A percentile compares a stretch with the other conserved stretches of the same genome.
Conservation (phyloP, 1,284 basidiomycete genomes). For the Leccinum insolens region DNA sequence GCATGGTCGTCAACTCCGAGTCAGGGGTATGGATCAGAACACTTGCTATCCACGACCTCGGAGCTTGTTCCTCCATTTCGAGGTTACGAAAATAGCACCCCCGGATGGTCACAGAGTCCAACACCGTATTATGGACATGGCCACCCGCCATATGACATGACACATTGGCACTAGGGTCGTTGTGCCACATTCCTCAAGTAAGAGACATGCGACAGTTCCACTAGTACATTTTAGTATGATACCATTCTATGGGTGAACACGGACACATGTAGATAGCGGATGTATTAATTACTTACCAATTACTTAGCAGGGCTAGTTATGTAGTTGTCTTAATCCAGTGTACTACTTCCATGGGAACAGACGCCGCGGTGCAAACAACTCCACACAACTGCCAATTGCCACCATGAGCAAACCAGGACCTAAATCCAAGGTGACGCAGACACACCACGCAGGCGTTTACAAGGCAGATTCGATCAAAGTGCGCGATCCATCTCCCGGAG, state of each 20-base stretch:
- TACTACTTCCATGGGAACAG: too few relatives aligned
- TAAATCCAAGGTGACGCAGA: constrained; percentile 45
- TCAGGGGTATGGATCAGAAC: constrained; percentile 7
- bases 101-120: constrained; percentile 14
- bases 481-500: constrained; percentile 20
- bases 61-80: constrained; percentile 6
- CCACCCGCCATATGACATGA: constrained; percentile 11
- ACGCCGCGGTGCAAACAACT: neutral
- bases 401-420: constrained; percentile 50
- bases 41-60: constrained; percentile 5
- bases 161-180: neutral
- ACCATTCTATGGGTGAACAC: neutral
- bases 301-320: neutral
- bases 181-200: constrained; percentile 5
- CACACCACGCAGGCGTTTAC: constrained; percentile 61
- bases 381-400: constrained; percentile 2
- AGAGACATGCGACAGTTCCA: constrained; percentile 5
- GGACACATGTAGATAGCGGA: neutral
- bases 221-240: constrained; percentile 8
- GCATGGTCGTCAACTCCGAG: constrained; percentile 7
- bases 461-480: constrained; percentile 70
- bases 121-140: constrained; percentile 4
- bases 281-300: neutral
- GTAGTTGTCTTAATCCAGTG: neutral
- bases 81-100: constrained; percentile 6